phyloP scores from a whole-genome alignment of 148 eudicot species.

The Vaccinium corymbosum region DNA sequence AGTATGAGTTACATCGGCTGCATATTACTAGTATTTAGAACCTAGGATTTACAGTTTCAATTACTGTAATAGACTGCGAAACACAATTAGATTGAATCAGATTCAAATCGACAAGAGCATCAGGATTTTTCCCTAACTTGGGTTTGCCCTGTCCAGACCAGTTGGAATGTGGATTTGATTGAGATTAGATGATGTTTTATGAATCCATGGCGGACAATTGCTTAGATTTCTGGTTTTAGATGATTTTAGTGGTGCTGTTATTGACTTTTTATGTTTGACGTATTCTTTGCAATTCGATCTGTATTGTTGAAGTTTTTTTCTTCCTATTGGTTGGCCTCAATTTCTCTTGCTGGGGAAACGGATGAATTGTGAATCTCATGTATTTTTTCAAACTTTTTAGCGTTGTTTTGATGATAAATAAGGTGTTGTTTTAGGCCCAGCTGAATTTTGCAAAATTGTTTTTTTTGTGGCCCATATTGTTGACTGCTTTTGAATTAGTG shows the following conservation, averaged over 20 bases:
- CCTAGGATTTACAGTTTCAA: too few species aligned
- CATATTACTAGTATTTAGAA: too few species aligned
- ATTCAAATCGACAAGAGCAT: neutral
- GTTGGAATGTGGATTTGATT: neutral
- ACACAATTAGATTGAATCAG: too few species aligned
- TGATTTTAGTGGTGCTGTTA: neutral
- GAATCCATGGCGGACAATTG: neutral
- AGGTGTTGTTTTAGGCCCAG: neutral
- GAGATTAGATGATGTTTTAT: conserved; percentile 6
- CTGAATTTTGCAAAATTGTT: neutral
- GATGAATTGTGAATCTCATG: neutral
- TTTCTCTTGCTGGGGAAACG: conserved; percentile 5
- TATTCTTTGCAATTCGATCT: neutral
- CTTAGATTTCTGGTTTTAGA: neutral
- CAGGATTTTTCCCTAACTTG: neutral
- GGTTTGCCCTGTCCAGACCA: conserved; percentile 11
- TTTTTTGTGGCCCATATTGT: neutral
- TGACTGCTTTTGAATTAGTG: neutral
- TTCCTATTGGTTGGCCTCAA: neutral
- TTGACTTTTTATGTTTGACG: neutral
- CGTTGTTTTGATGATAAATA: neutral
- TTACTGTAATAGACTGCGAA: too few species aligned
- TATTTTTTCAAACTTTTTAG: neutral
- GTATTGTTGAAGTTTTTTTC: neutral
- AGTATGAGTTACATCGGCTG: too few species aligned